Base-by-base conservation (phyloP, 305 asterid species). In the Rubia balearica region DNA sequence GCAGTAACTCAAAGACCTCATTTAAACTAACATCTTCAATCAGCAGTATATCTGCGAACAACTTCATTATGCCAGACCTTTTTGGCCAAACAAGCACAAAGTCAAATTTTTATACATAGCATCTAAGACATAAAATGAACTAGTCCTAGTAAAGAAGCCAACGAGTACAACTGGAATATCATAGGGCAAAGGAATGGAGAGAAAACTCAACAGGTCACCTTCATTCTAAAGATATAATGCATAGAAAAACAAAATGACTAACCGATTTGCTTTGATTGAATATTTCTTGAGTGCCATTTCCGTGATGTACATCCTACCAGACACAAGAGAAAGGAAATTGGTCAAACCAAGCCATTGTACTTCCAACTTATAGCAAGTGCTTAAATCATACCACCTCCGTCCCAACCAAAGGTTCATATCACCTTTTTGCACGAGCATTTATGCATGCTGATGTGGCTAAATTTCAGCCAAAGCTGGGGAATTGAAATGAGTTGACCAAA, bases 241-340 rank as follows among this genome's bases (percentile, higher is more conserved):
- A 64, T 22, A 70, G 46, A 48, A n/a, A 14, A 27, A 33, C 38
- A 33, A 33, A 45, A 76, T 30, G 46, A 71, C 98, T 73, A 69
- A 94, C 97, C 79, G 96, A 91, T 83, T 87, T 89, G 83, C 82
- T 86, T 76, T 79, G 83, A 77, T 94, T 92, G 80, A 91, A 94
- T 80, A 94, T 89, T 85, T 94, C 97, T 80, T 94, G 99, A 67
- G 99, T 94, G 72, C 99, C 99, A 77, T 94, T 94, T 72, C 99
- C 99, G 63, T 94, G 99, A 84, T 94, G 99, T 55, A 94, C 99
- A 84, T 94, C 99, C 99, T 94, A 87, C 71, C 65, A 77, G 74
- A 74, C 46, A 72, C 38, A 33, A 27, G 30, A 68, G 69, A 70
- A 61, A 27, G 42, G 67, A 24, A 21, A 45, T 49, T 73, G 33